phyloP scores from a whole-genome alignment of 2,329 filamentous ascomycete species.

The Teratosphaeria zuluensis region DNA sequence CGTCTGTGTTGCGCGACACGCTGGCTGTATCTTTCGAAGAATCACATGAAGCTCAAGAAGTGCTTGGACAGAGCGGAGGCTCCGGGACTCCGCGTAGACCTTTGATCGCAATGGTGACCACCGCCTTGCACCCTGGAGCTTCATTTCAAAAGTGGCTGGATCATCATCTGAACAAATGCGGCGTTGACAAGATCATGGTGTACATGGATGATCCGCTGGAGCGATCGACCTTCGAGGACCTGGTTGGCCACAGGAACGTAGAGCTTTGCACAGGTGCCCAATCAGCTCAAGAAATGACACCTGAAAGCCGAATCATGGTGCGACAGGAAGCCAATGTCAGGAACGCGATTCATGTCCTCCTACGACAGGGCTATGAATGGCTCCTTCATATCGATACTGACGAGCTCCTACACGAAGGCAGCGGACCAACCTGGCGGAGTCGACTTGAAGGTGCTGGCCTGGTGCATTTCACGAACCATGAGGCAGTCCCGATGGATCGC shows the following conservation, averaged over 20 bases:
- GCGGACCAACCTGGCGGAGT: neutral
- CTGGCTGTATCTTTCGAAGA: neutral
- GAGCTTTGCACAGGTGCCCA: neutral
- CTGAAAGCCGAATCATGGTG: constrained; percentile 1
- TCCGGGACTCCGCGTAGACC: neutral
- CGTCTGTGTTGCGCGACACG: too few species aligned
- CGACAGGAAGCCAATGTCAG: neutral
- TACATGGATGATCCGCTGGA: constrained; percentile 1
- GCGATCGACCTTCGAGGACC: neutral
- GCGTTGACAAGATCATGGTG: neutral
- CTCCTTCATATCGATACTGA: constrained; percentile 2
- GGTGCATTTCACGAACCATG: constrained; percentile 2
- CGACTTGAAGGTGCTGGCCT: neutral
- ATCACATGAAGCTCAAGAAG: neutral
- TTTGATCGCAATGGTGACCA: constrained; percentile 1
- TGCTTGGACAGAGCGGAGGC: neutral
- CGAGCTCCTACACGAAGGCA: constrained; percentile 1
- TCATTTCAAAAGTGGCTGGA: constrained; percentile 1
- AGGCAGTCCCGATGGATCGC: neutral
- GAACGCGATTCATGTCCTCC: neutral
- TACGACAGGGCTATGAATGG: neutral
- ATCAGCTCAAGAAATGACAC: neutral
- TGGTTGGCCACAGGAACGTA: neutral
- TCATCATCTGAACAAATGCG: neutral
- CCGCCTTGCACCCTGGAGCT: neutral